Percentiles rank a stretch among this genome's conserved stretches.
Conservation (phyloP, 2,329 filamentous ascomycete genomes). For the Penicillium paneum region DNA sequence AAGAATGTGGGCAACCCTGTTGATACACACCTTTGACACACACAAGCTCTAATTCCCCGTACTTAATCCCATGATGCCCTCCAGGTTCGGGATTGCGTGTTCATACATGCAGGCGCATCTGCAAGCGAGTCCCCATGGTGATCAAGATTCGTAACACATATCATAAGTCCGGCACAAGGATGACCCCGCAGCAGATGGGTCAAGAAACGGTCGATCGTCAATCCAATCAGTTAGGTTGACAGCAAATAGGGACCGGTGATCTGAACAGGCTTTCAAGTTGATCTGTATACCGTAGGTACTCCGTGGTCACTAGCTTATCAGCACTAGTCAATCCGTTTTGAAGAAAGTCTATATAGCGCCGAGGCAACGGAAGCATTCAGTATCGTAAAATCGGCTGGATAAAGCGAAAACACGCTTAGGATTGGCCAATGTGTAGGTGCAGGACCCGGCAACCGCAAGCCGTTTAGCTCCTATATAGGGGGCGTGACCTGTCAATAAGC, state of each 20-base stretch:
- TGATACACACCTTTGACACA: not conserved
- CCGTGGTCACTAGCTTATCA: not conserved
- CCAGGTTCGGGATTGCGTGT: not conserved
- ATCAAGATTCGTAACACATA: conserved; percentile 14
- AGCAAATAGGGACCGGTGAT: conserved; percentile 7
- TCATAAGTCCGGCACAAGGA: conserved; percentile 17
- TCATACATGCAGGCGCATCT: not conserved
- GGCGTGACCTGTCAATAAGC: conserved; percentile 4
- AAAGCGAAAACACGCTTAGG: not conserved
- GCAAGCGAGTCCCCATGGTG: not conserved
- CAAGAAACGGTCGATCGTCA: conserved; percentile 15
- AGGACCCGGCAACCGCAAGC: conserved; percentile 5
- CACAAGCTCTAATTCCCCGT: conserved; percentile 5
- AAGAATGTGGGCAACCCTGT: conserved; percentile 4
- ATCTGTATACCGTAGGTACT: not conserved
- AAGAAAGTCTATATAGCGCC: not conserved
- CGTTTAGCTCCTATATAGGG: not conserved
- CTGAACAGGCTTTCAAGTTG: not conserved
- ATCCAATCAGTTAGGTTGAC: conserved; percentile 1
- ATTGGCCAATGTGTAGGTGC: conserved; percentile 11
- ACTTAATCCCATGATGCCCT: not conserved
- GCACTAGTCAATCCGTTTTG: not conserved
- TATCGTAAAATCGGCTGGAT: not conserved
- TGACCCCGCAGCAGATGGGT: conserved; percentile 23
- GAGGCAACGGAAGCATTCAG: not conserved